A percentile compares a stretch with the other conserved stretches of the same genome.
Conservation (phyloP, 2,329 filamentous ascomycete species). For the Tolypocladium tropicale region DNA sequence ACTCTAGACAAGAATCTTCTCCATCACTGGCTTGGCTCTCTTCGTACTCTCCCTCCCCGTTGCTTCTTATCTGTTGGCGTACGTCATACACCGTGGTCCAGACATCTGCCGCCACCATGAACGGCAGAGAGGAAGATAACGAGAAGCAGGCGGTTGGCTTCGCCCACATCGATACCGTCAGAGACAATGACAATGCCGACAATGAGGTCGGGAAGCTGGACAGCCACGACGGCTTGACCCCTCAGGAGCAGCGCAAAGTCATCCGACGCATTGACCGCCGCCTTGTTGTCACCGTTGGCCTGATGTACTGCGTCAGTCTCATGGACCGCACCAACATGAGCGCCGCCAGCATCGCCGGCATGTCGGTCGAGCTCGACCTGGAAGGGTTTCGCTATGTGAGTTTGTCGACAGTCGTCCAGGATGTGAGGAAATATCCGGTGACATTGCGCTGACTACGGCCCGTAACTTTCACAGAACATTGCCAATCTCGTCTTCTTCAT, state of each 20-base stretch:
- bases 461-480: constrained; percentile 35
- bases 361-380: constrained; percentile 36
- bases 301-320: constrained; percentile 64
- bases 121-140: constrained; percentile 8
- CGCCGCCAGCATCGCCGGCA: constrained; percentile 62
- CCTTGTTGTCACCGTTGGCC: constrained; percentile 49
- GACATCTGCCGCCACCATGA: constrained; percentile 8
- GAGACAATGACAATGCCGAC: constrained; percentile 13
- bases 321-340: constrained; percentile 74
- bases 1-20: too few species aligned
- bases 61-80: neutral
- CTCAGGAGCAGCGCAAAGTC: constrained; percentile 55
- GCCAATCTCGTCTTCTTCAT: constrained; percentile 66
- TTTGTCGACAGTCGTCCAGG: neutral
- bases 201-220: constrained; percentile 22
- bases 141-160: constrained; percentile 15
- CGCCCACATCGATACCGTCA: constrained; percentile 13
- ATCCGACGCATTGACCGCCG: constrained; percentile 59
- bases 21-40: neutral
- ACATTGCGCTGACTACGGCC: neutral
- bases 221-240: constrained; percentile 38
- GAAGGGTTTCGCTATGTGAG: constrained; percentile 35
- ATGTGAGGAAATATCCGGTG: neutral
- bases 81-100: neutral
- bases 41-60: neutral